These are phyloP conservation scores for Paraphoma sp. DNA, from an alignment of 2,329 filamentous ascomycete genomes.

Conservation along the genomic window DNA sequence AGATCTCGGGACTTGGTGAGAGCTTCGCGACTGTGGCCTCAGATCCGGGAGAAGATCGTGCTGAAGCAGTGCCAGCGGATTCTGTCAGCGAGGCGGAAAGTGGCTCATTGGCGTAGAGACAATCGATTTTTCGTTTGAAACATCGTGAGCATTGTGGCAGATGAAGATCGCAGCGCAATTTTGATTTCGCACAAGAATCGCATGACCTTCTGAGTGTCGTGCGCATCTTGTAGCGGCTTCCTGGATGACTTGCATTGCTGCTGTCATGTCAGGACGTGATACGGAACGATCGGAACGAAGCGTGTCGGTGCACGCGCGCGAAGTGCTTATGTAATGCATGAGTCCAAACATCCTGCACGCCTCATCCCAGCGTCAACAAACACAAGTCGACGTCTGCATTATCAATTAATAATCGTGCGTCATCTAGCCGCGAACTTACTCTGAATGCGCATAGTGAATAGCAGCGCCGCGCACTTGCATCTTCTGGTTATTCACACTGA, in stretches of 20 bases:
- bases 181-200: slow-evolving; percentile 62
- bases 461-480: no score
- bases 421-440: background rate
- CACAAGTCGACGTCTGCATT: background rate
- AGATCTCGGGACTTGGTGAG: slow-evolving; percentile 7
- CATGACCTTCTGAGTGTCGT: slow-evolving; percentile 65
- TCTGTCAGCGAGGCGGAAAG: slow-evolving; percentile 28
- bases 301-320: background rate
- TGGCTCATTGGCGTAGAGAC: slow-evolving; percentile 63
- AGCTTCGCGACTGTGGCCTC: slow-evolving; percentile 6
- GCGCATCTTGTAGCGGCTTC: slow-evolving; percentile 51
- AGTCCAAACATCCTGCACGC: no score
- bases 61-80: slow-evolving; percentile 25
- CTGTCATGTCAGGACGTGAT: background rate
- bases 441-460: no score
- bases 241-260: background rate
- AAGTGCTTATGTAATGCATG: background rate
- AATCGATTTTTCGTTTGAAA: slow-evolving; percentile 55
- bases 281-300: background rate
- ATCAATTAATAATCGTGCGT: background rate
- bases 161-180: slow-evolving; percentile 63
- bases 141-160: slow-evolving; percentile 64
- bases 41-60: background rate
- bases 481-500: no score
- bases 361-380: background rate